Evolutionary conservation across 805 yeast genomes (phyloP), one percentile per base, ranked within the genome.

Genomic region (Candida golubevii): DNA sequence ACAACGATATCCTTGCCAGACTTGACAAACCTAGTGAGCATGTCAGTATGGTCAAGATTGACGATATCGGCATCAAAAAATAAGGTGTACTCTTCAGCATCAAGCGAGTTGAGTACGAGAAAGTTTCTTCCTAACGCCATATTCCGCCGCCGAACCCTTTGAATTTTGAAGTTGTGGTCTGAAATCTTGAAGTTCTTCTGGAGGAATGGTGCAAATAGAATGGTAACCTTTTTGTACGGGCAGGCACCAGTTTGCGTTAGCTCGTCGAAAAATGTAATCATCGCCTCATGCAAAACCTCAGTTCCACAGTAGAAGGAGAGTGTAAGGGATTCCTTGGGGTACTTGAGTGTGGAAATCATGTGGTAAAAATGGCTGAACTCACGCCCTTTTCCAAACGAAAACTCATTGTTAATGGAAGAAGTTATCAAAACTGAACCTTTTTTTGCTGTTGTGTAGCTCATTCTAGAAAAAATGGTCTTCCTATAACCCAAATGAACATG

Each of bases 41-140:
- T 54, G 33, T 61, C 60, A 5, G 54, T 43, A 33, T 58, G 48
- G 7, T 58, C 54, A 35, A 67, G 53, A 31, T 47, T 44, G 14
- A 55, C 42, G 23, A 69, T 59, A 44, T 70, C 75, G 3, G 72
- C 59, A 47, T 70, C 75, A 26, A 70, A 43, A 44, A 65, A 69
- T 30, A 70, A 45, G 2, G 69, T 63, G 45, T 59, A 67, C 39
- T 63, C 54, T 45, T 70, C 70, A 23, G 50, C 42, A n/a, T 46
- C 52, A 36, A 70, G 50, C 6, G 63, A 54, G 35, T 57, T 56
- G 38, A 57, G 47, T 27, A 68, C 45, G 6, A 65, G 51, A 52
- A 66, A 68, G 53, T 70, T 70, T 45, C 75, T 55, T 7, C 66
- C 55, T 29, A 65, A 51, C 13, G 74, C 73, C 27, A 69, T 65